Evolutionary conservation across 768 basidiomycete genomes (phyloP), one percentile per base, ranked within the genome.

Genomic region (Pisolithus orientalis): DNA sequence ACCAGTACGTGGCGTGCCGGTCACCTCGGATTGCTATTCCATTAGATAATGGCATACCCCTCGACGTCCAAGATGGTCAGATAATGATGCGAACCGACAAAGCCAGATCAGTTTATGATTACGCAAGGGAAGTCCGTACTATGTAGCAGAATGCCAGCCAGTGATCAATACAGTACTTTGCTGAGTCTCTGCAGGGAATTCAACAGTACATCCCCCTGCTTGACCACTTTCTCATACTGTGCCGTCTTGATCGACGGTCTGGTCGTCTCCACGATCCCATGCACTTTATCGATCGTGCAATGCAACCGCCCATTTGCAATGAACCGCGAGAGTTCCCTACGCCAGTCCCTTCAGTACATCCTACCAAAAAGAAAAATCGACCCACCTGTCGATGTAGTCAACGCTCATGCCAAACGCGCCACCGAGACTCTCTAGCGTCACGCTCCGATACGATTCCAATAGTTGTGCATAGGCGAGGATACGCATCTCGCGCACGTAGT

Each of bases 401-500:
- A 21, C 21, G 2, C 21, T 21, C 21, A 97, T 94, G 24, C 95
- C 95, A 57, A 98, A 98, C 21, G 94, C 91, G 1, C 77, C 71
- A 46, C 83, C 80, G 57, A 98, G 78, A 60, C 88, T 90, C 48
- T 93, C 86, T 21, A 99, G 73, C 1, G 95, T 97, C 42, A 98
- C 76, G 51, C 85, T 89, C 37, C 86, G 80, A 66, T 98, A 99
- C 9, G 81, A 84, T 66, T 97, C 91, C n/a, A 99, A 75, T 5
- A 97, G 76, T 62, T 98, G 95, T 27, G 78, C 72, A 70, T 96
- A 98, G 1, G 94, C 94, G 17, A 88, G 82, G 57, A 98, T 93
- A 32, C 96, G 85, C 90, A 97, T 93, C 69, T 97, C 95, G 53
- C 95, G 86, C 29, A 94, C 79, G 67, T 96, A 97, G 73, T 77